Evolutionary conservation across 208 protist species (phyloP).

Genomic region (Leishmania aethiopica): DNA sequence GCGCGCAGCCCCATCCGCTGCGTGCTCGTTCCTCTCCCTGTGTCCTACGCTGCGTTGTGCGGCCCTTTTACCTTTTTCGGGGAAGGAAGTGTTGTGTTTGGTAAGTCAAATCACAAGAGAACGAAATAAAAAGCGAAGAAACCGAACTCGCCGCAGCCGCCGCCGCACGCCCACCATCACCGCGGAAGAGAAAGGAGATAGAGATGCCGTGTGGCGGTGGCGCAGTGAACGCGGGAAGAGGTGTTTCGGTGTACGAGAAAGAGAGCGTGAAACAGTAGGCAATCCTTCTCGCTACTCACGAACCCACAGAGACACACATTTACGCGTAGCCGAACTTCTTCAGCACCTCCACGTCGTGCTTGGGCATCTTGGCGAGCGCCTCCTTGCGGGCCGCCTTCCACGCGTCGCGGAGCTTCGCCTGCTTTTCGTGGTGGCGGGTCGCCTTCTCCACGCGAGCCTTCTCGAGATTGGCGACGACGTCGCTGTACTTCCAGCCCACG

Average conservation of each 20-base stretch:
- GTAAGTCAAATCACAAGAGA: slow-evolving; percentile 20
- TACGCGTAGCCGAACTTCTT: slow-evolving; percentile 92
- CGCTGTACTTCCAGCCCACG: slow-evolving; percentile 90
- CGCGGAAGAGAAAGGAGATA: not conserved
- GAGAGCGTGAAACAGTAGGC: not conserved
- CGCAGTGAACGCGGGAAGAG: slow-evolving; percentile 5
- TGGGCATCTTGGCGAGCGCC: slow-evolving; percentile 81
- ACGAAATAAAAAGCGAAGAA: slow-evolving; percentile 27
- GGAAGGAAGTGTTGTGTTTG: not conserved
- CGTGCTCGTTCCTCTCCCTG: not conserved
- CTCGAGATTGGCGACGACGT: slow-evolving; percentile 83
- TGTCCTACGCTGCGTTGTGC: not conserved
- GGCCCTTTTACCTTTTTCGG: too few species aligned
- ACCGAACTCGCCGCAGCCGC: not conserved
- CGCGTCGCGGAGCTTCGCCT: slow-evolving; percentile 65
- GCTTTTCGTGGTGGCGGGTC: slow-evolving; percentile 68
- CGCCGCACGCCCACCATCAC: not conserved
- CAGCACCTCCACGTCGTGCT: slow-evolving; percentile 85
- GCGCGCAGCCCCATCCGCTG: not conserved
- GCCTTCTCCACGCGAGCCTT: slow-evolving; percentile 76
- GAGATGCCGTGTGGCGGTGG: not conserved
- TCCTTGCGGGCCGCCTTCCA: slow-evolving; percentile 74
- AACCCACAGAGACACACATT: slow-evolving; percentile 13
- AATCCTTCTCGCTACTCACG: not conserved
- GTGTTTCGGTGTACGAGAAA: slow-evolving; percentile 6